Evolutionary conservation across 2,329 filamentous ascomycete species (phyloP), one percentile per base, ranked within the genome.

Genomic region (Epichloe bromicola): DNA sequence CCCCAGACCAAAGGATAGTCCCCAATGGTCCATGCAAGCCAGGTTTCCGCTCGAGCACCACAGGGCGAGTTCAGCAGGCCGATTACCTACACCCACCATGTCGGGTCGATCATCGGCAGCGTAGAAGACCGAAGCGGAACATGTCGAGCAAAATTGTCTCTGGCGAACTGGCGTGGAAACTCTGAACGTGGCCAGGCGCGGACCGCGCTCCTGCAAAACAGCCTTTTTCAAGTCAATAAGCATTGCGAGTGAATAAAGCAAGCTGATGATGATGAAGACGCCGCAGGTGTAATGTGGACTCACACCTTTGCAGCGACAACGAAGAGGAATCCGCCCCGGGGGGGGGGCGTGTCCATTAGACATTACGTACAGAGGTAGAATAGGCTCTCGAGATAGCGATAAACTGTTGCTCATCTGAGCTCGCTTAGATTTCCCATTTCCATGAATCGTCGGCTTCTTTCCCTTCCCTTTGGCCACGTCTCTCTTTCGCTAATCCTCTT

Each of bases 61-160:
- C 70, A 67, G 0, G 65, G 63, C 0, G 69, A 60, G n/a, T 70
- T 60, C 2, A 78, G 49, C 4, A 76, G 51, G 0, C 73, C 74
- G 3, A 74, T 54, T 55, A 0, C 71, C 68, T 1, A 78, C 51
- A 43, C 75, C 70, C 1, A 75, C 60, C 7, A 71, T 53, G 0
- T 68, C 61, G 0, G 67, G 63, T 2, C 69, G 60, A 4, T 64
- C 58, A 15, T 72, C 67, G 0, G 58, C 58, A 0, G 68, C 65
- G 51, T 73, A 77, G 50, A 77, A 75, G 0, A 75, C 63, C 11
- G 56, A 61, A 0, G 74, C 73, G 0, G 72, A 73, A 59, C 74
- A 78, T 1, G 55, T 62, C 0, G 65, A 66, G 59, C 74, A 78
- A 53, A 72, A 76, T 53, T 74, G 76, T 1, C 74, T 61, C 51